Base-by-base conservation (phyloP, 148 eudicot species). In the Chenopodium formosanum region DNA sequence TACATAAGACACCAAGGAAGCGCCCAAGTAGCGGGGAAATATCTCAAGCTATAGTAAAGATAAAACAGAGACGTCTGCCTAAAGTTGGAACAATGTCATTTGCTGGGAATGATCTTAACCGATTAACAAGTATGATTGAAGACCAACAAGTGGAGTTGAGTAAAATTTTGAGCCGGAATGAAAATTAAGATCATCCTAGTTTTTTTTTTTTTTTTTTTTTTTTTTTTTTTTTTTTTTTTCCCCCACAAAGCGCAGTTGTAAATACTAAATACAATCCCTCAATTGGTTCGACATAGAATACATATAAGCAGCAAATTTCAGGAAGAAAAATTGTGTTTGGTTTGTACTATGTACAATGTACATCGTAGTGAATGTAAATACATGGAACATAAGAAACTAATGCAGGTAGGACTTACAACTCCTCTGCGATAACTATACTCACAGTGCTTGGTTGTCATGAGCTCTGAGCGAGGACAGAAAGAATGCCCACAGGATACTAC, bases 11-110 rank as follows among this genome's bases (percentile, higher is more conserved):
- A 46, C 97, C 98, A 5, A 91, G 87, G 83, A 94, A 88, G 78
- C 95, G 99, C 37, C 99, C 99, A 77, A 77, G 92, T 31, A 90
- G 93, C 60, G 93, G 87, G 19, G 97, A 94, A 76, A 89, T 92
- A 44, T 90, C 94, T 8, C 99, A 89, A 52, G 92, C 90, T 29
- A 92, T 94, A 64, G 46, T 82, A 67, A 96, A 83, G 90, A 88
- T 94, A 69, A 90, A 85, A 69, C 99, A 92, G 82, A 91, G 84
- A 70, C 87, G 85, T 8, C 84, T 90, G 10, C 75, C 83, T 22
- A 96, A 87, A 85, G 90, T 83, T 75, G 89, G 86, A 52, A 83
- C 88, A 12, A 89, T 89, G 92, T 89, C 99, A 22, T 96, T 94
- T 52, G 82, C 87, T 4, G 88, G 81, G 46, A 91, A 83, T 53